A percentile compares a stretch with the other conserved stretches of the same genome.
Evolutionary conservation across 768 basidiomycete genomes (phyloP).

Genomic region (Pleurotus giganteus): DNA sequence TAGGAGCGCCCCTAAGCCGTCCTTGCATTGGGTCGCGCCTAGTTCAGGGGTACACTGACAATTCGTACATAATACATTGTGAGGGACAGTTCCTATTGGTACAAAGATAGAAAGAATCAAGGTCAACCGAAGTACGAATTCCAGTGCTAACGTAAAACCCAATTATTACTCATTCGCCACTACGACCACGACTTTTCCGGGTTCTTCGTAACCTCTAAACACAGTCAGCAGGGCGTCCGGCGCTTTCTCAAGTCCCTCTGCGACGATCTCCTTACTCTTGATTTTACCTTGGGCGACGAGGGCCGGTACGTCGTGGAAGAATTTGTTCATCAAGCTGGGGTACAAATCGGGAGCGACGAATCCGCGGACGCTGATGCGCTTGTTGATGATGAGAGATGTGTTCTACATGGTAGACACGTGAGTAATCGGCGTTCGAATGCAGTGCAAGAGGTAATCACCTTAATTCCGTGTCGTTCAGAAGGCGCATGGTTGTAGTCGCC

Average conservation of each 20-base stretch:
- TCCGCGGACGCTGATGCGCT: slow-evolving; percentile 35
- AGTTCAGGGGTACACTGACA: no score
- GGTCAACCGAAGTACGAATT: no score
- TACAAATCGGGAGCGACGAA: slow-evolving; percentile 29
- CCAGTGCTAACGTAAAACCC: no score
- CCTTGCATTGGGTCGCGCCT: no score
- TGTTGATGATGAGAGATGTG: slow-evolving; percentile 25
- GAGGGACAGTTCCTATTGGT: no score
- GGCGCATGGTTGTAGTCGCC: slow-evolving; percentile 16
- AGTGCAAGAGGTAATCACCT: slow-evolving; percentile 9
- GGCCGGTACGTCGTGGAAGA: slow-evolving; percentile 35
- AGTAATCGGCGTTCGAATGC: not conserved
- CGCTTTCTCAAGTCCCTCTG: slow-evolving; percentile 33
- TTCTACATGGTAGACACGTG: slow-evolving; percentile 21
- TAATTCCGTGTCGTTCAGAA: slow-evolving; percentile 15
- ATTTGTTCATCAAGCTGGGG: slow-evolving; percentile 29
- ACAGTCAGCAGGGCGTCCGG: slow-evolving; percentile 34
- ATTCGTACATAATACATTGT: no score
- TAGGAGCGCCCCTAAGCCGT: no score
- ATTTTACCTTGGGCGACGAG: slow-evolving; percentile 36
- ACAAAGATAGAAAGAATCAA: no score
- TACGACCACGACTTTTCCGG: slow-evolving; percentile 9
- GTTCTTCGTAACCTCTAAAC: slow-evolving; percentile 21
- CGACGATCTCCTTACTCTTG: slow-evolving; percentile 35
- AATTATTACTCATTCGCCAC: slow-evolving; percentile 7